Conservation (phyloP, 345 rosid genomes). For the Boechera retrofracta region DNA sequence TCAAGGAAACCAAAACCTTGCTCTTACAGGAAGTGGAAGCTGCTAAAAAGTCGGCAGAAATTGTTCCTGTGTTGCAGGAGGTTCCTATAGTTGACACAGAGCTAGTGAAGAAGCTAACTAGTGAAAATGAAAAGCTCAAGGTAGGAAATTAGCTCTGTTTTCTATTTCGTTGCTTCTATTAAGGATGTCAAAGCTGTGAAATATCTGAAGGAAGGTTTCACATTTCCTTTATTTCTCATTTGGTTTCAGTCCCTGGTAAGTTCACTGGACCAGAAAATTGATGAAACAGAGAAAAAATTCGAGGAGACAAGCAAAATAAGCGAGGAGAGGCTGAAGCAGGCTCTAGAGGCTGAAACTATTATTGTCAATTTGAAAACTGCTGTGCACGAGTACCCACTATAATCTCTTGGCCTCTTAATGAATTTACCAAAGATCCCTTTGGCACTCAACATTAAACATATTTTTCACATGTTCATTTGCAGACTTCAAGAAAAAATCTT, state of each 20-base stretch:
- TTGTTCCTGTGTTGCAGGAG: slow-evolving; percentile 78
- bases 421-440: slow-evolving; percentile 16
- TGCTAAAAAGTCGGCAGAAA: slow-evolving; percentile 67
- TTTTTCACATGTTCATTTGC: slow-evolving; percentile 44
- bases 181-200: slow-evolving; percentile 27
- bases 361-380: slow-evolving; percentile 77
- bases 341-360: slow-evolving; percentile 85
- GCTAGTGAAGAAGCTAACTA: slow-evolving; percentile 69
- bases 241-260: slow-evolving; percentile 67
- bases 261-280: slow-evolving; percentile 84
- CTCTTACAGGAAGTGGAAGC: slow-evolving; percentile 72
- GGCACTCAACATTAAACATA: slow-evolving; percentile 6
- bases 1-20: slow-evolving; percentile 76
- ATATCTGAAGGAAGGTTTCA: slow-evolving; percentile 34
- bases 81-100: slow-evolving; percentile 76
- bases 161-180: not conserved
- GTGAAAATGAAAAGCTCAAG: slow-evolving; percentile 89
- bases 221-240: slow-evolving; percentile 30
- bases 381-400: slow-evolving; percentile 70
- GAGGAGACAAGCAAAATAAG: slow-evolving; percentile 79
- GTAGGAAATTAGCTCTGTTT: slow-evolving; percentile 47
- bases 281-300: slow-evolving; percentile 78
- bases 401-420: slow-evolving; percentile 30
- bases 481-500: slow-evolving; percentile 83
- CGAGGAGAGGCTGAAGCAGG: slow-evolving; percentile 90